Percentiles rank a stretch among this genome's conserved stretches.
Evolutionary conservation across 805 yeast genomes (phyloP).

Genomic region (Monosporozyma servazzii): DNA sequence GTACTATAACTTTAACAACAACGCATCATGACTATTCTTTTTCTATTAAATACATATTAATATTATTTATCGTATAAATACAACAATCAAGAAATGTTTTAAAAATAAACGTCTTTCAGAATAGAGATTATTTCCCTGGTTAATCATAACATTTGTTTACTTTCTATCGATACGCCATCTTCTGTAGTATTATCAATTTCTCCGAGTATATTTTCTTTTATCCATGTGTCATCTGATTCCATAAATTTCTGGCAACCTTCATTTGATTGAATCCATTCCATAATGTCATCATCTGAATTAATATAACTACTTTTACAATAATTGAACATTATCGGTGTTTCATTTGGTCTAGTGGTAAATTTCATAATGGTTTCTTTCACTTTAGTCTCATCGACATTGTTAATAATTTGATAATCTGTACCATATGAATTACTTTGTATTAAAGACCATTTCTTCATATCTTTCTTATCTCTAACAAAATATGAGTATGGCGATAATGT

Average conservation of each 20-base stretch:
- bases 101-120: neutral
- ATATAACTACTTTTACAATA: conserved; percentile 16
- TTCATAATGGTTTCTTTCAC: conserved; percentile 18
- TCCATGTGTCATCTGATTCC: conserved; percentile 14
- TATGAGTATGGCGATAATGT: conserved; percentile 25
- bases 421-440: conserved; percentile 11
- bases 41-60: neutral
- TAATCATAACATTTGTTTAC: neutral
- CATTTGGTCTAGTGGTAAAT: conserved; percentile 20
- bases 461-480: conserved; percentile 11
- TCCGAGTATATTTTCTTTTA: neutral
- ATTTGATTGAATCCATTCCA: conserved; percentile 13
- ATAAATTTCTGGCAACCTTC: conserved; percentile 16
- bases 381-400: conserved; percentile 9
- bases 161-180: neutral
- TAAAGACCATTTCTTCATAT: conserved; percentile 15
- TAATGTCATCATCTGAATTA: conserved; percentile 12
- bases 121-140: neutral
- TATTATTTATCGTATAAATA: neutral
- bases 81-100: neutral
- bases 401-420: conserved; percentile 13
- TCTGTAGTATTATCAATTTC: neutral
- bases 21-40: neutral
- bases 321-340: conserved; percentile 26
- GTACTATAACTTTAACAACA: neutral